Percentiles rank a stretch among this genome's conserved stretches.
phyloP scores from a whole-genome alignment of 1,139 yeast genomes.

The Yamadazyma conglobata region DNA sequence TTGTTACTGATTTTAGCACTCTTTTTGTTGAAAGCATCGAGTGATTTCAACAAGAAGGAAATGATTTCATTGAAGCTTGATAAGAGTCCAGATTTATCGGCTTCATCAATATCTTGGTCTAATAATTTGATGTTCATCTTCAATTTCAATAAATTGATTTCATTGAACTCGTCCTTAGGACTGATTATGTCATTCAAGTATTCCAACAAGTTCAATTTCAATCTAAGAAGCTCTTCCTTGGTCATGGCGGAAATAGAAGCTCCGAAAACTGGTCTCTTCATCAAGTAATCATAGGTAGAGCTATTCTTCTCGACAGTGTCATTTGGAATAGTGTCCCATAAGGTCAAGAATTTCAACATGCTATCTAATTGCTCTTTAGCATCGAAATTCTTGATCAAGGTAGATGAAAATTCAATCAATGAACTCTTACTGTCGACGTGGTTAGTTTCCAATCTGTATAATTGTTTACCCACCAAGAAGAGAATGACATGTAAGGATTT shows the following conservation, averaged over 20 bases:
- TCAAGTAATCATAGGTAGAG: conserved; percentile 35
- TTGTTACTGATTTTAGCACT: conserved; percentile 21
- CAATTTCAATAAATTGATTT: conserved; percentile 46
- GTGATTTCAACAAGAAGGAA: conserved; percentile 33
- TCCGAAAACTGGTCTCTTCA: conserved; percentile 62
- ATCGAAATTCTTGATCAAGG: conserved; percentile 64
- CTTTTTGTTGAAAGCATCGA: conserved; percentile 24
- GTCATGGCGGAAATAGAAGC: conserved; percentile 53
- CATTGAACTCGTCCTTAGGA: conserved; percentile 37
- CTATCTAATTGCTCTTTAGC: conserved; percentile 69
- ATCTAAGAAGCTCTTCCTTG: conserved; percentile 43
- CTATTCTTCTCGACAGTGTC: conserved; percentile 35
- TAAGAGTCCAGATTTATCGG: conserved; percentile 30
- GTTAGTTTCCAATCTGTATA: conserved; percentile 48
- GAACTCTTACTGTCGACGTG: conserved; percentile 61
- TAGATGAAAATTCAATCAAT: conserved; percentile 65
- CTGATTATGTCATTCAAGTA: conserved; percentile 22
- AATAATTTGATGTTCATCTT: conserved; percentile 56
- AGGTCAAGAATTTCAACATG: conserved; percentile 48
- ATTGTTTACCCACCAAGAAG: conserved; percentile 79
- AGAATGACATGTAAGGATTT: conserved; percentile 68
- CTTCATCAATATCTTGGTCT: conserved; percentile 37
- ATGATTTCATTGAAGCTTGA: conserved; percentile 42
- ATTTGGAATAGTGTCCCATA: conserved; percentile 52
- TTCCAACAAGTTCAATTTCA: conserved; percentile 29